Evolutionary conservation across 1,139 yeast species (phyloP).

Genomic region (Lodderomyces elongisporus): DNA sequence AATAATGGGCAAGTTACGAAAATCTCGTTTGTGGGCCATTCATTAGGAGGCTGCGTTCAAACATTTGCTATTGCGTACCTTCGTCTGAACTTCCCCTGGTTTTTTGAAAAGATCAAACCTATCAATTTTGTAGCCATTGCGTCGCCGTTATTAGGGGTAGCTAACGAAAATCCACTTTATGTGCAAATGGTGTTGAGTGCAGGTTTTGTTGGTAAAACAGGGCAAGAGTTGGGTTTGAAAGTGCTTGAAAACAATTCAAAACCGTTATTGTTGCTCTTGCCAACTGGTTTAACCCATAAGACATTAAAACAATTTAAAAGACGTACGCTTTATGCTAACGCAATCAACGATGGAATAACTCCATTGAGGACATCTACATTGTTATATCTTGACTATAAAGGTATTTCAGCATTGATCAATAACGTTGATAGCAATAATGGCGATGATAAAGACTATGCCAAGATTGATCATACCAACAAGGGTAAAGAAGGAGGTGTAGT

Average conservation of each 20-base stretch:
- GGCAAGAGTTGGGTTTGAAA: constrained; percentile 78
- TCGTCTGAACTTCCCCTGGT: constrained; percentile 60
- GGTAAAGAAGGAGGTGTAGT: not conserved
- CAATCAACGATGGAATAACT: constrained; percentile 87
- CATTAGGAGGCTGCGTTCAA: constrained; percentile 88
- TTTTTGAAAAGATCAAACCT: constrained; percentile 62
- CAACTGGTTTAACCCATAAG: constrained; percentile 75
- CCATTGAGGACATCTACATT: constrained; percentile 85
- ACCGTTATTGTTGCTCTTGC: constrained; percentile 70
- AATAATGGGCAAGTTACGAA: constrained; percentile 40
- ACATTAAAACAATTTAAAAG: constrained; percentile 58
- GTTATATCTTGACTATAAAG: constrained; percentile 58
- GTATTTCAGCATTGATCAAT: constrained; percentile 40
- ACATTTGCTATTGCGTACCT: constrained; percentile 84
- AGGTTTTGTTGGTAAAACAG: constrained; percentile 91
- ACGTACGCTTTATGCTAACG: constrained; percentile 75
- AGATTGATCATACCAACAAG: no score
- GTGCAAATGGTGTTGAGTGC: constrained; percentile 79
- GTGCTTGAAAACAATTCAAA: constrained; percentile 32
- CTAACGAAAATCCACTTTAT: constrained; percentile 81
- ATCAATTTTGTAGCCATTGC: constrained; percentile 83
- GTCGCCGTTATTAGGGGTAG: constrained; percentile 81
- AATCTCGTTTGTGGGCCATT: constrained; percentile 87
- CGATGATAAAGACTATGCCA: no score
- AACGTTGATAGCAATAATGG: constrained; percentile 7